Evolutionary conservation across 441 rosid species (phyloP), one percentile per base, ranked within the genome.

Genomic region (Gossypium trilobum): DNA sequence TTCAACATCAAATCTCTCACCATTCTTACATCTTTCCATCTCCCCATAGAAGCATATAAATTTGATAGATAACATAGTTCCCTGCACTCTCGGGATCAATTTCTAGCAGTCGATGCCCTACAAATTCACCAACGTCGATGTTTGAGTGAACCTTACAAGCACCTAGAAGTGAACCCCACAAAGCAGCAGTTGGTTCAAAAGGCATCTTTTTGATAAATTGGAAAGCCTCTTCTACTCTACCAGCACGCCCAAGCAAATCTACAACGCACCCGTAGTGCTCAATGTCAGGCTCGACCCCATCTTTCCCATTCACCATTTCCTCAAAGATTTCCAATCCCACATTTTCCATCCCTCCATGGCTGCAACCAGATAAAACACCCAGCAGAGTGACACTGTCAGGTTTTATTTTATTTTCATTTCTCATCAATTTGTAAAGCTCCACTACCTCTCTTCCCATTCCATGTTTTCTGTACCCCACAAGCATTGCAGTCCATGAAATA

Each of bases 231-330:
- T 83, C 77, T 20, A 87, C 81, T 78, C 82, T 79, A 54, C 91
- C 91, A 76, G 91, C 82, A 74, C 93, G 93, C 31, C 89, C 91
- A 56, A 85, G 86, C 87, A 89, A 75, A 79, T 87, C 91, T 70
- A 86, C 86, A 56, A 86, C 78, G 46, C 91, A 87, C 9, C 91
- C 91, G 19, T 87, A 89, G 80, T 87, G 93, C 79, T 73, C 88
- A 36, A 78, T 82, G 70, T 85, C 81, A 14, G 88, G 88, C 76
- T 70, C 74, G 57, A 82, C 65, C 67, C 82, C 82, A 60, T 82
- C 78, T 69, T 79, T 78, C 64, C 82, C 78, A 0, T 72, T 77
- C 58, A 63, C 68, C 85, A 84, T 84, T 57, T 79, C 80, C 57
- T 82, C 64, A 75, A 86, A 89, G 59, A 84, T 65, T 54, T 77